Evolutionary conservation across 192 early-diverging fungal species (phyloP).

Genomic region (Coemansia sp.): DNA sequence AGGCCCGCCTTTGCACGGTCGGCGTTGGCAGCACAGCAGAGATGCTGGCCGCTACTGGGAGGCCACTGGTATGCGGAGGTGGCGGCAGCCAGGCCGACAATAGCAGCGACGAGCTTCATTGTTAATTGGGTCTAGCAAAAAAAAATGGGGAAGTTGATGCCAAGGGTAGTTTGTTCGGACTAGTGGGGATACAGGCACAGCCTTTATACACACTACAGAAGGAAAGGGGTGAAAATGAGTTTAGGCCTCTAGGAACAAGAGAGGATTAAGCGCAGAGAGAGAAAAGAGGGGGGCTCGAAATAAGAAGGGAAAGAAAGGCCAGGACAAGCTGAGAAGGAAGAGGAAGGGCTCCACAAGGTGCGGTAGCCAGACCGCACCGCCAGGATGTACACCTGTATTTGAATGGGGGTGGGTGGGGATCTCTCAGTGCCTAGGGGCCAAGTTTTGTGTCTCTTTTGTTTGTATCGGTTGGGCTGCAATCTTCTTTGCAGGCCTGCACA

Average conservation of each 20-base stretch:
- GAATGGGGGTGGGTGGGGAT: no score
- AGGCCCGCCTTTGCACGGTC: conserved; percentile 11
- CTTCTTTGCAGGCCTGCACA: no score
- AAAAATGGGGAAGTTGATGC: not conserved
- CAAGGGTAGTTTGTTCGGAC: not conserved
- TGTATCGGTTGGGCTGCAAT: no score
- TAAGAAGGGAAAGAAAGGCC: conserved; percentile 1
- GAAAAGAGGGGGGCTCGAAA: not conserved
- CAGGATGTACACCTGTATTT: no score
- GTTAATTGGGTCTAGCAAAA: conserved; percentile 2
- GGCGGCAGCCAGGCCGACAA: conserved; percentile 14
- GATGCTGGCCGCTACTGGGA: conserved; percentile 22
- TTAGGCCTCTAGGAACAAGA: no score
- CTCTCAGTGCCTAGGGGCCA: no score
- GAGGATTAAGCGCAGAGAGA: not conserved
- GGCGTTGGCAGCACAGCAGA: conserved; percentile 45
- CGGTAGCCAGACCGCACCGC: not conserved
- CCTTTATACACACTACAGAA: conserved; percentile 11
- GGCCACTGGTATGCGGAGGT: conserved; percentile 9
- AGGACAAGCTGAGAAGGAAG: not conserved
- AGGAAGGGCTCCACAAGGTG: not conserved
- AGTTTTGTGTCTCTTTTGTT: no score
- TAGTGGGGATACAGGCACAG: conserved; percentile 24
- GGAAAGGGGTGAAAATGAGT: no score
- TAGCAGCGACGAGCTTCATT: conserved; percentile 35